Evolutionary conservation across 2,329 filamentous ascomycete species (phyloP).

Genomic region (Diatrype stigma): DNA sequence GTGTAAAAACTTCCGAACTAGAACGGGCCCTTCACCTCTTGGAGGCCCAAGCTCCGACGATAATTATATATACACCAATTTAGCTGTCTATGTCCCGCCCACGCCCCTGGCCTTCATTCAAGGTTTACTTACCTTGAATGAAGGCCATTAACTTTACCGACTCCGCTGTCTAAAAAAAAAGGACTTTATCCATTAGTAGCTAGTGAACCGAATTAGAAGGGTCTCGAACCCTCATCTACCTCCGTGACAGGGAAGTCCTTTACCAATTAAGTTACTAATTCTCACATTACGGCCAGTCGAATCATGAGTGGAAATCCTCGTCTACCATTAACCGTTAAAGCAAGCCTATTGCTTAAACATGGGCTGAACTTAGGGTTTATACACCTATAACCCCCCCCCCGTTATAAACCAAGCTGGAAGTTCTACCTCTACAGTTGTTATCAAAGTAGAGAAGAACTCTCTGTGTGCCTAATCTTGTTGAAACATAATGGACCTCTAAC

Average conservation of each 20-base stretch:
- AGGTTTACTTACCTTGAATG: neutral
- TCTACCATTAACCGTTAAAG: too few relatives aligned
- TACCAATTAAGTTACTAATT: too few relatives aligned
- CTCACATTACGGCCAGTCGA: constrained; percentile 8
- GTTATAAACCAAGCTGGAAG: too few relatives aligned
- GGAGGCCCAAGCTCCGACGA: constrained; percentile 1
- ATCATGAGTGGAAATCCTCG: neutral
- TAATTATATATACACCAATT: constrained; percentile 8
- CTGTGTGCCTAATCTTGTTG: too few relatives aligned
- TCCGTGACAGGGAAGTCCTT: too few relatives aligned
- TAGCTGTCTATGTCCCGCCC: constrained; percentile 7
- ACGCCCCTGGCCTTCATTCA: neutral
- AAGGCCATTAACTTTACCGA: neutral
- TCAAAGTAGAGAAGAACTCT: too few relatives aligned
- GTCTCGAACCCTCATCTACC: too few relatives aligned
- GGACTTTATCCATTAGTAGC: neutral
- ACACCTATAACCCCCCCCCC: too few relatives aligned
- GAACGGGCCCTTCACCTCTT: constrained; percentile 9
- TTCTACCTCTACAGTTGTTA: too few relatives aligned
- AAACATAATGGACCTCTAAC: too few relatives aligned
- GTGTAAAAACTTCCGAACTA: constrained; percentile 7
- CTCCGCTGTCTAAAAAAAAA: constrained; percentile 1
- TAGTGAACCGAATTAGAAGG: constrained; percentile 1
- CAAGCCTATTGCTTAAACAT: too few relatives aligned
- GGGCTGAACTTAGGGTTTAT: too few relatives aligned